Base-by-base conservation (phyloP, 2,329 filamentous ascomycete species). In the Pleurostoma richardsiae region DNA sequence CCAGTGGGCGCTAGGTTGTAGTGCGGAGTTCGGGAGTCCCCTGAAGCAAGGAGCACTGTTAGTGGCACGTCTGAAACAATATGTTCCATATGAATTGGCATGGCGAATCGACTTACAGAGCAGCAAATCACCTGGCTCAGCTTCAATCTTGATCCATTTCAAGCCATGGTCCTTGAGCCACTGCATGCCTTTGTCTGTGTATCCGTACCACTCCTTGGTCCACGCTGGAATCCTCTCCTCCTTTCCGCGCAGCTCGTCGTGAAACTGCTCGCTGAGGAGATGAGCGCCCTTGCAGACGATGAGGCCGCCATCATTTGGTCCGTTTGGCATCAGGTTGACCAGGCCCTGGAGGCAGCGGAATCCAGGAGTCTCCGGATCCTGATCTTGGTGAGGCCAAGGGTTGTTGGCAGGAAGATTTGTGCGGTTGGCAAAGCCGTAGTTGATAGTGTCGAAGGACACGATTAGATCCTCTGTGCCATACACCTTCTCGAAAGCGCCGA, bases 291-390 rank as follows among this genome's bases (percentile, higher is more conserved):
- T 54, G 53, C 59, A 66, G 5, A 68, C 61, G 30, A 75, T 63
- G 6, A 76, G 52, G 2, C 71, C 72, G 11, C 72, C 72, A 45
- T 76, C 73, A 3, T 72, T 60, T 2, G 63, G 63, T 1, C 72
- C 72, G 39, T 69, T 70, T 2, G 69, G 71, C 6, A 65, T 60
- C 8, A 64, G 66, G 54, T 74, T 74, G 2, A 73, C 50, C 4
- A 75, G 54, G 0, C 72, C 71, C 31, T 74, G 71, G 0, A 73
- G 61, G 51, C 74, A 79, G 3, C 72, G 65, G 56, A 79, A 74
- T 0, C 73, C 75, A 10, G 62, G 63, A 52, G 63, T 66, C 5
- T 58, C 59, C 1, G 67, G 71, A 45, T 72, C 65, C 50, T 73
- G 70, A 46, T 73, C 71, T 40, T 72, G 68, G 52, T 73, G 71